These are phyloP conservation scores for Petunia hybrid DNA, from an alignment of 305 asterid genomes.

Conservation along the genomic window DNA sequence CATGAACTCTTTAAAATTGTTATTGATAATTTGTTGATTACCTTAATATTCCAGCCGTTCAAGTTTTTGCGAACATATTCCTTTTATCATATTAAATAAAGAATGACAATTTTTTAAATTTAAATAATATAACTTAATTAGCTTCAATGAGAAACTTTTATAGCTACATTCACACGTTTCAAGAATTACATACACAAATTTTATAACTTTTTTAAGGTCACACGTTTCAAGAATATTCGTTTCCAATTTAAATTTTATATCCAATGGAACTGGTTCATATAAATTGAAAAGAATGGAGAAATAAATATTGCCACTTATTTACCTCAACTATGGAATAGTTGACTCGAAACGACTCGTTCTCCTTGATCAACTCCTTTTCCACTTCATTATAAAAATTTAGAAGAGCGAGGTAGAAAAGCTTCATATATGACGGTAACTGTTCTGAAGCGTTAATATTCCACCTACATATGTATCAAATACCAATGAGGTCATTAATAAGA, in stretches of 20 bases:
- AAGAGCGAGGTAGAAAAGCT: slow-evolving; percentile 39
- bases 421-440: slow-evolving; percentile 46
- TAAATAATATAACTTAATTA: too few species aligned
- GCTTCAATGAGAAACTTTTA: too few species aligned
- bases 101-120: too few species aligned
- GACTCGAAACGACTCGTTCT: neutral
- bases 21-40: neutral
- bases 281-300: neutral
- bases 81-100: too few species aligned
- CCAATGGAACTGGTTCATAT: neutral
- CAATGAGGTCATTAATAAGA: neutral
- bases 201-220: too few species aligned
- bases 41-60: too few species aligned
- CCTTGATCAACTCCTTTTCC: slow-evolving; percentile 21
- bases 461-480: slow-evolving; percentile 17
- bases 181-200: too few species aligned
- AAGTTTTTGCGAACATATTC: too few species aligned
- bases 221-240: neutral
- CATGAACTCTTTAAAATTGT: neutral
- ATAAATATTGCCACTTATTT: neutral
- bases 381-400: slow-evolving; percentile 38
- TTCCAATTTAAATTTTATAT: neutral
- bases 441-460: slow-evolving; percentile 42
- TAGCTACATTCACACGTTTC: too few species aligned
- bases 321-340: slow-evolving; percentile 30